phyloP scores from a whole-genome alignment of 306 rosid species.

The Acacia melanoxylon region DNA sequence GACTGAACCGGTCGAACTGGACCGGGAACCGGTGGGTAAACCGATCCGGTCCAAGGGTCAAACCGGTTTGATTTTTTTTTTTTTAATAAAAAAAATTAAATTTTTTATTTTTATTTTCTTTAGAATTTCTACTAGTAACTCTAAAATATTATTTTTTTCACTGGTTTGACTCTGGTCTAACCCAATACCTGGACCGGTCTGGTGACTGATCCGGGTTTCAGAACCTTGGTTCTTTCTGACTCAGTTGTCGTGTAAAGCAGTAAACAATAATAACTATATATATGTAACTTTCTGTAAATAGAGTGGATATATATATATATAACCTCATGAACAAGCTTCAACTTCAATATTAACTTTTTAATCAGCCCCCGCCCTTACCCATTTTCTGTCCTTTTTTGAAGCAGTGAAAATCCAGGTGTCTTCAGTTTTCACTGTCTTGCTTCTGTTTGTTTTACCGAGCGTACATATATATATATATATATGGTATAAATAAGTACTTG shows the following conservation, averaged over 20 bases:
- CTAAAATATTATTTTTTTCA: no score
- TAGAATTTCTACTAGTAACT: no score
- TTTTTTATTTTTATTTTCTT: no score
- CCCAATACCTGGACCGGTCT: no score
- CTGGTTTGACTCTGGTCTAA: no score
- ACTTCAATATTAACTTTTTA: neutral
- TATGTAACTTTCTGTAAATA: neutral
- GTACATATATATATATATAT: no score
- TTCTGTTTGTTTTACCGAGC: neutral
- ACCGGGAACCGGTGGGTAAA: no score
- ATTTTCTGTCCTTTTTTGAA: neutral
- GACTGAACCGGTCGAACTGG: no score
- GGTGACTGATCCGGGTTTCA: no score
- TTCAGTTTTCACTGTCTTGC: neutral
- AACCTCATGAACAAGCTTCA: neutral
- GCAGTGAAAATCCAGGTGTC: neutral
- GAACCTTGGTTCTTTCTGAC: neutral
- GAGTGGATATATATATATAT: neutral
- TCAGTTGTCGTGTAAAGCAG: neutral
- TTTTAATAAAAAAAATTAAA: no score
- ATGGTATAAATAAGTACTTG: neutral
- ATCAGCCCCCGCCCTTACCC: neutral
- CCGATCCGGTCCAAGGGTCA: no score
- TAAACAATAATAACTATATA: neutral
- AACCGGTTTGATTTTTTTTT: no score